Evolutionary conservation across 169 alveolate species (phyloP), one percentile per base, ranked within the genome.

Genomic region (Plasmodium blacklocki): DNA sequence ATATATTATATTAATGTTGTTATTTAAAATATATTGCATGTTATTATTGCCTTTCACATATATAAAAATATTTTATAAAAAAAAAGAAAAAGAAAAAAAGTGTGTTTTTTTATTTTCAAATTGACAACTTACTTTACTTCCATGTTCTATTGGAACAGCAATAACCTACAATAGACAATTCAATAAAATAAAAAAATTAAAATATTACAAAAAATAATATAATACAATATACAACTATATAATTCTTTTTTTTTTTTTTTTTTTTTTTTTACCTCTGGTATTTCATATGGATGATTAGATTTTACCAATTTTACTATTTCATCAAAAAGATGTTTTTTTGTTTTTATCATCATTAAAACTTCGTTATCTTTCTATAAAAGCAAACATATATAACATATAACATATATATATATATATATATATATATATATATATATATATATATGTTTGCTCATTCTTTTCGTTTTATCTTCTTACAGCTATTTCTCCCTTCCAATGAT

Each of bases 401-500:
- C 32, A 45, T 56, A 12, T 23, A 45, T 18, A 58, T 32, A 58
- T 7, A 56, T 8, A 62, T 62, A 23, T 62, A 23, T 60, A 60
- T 18, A 39, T 39, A n/a, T 18, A 39, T 15, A 32, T 14, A 43
- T 39, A 29, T n/a, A 43, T 67, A 32, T 8, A 47, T 39, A 64
- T 3, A 21, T 23, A 63, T 14, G 43, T 19, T 7, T 21, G 54
- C 32, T 73, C 56, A 18, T 56, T 21, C 58, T 14, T 58, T 15
- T 73, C 9, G 54, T 1, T 52, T 29, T 14, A 32, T 7, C 3
- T 62, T 23, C 19, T 12, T 83, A 83, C 91, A 19, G 80, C 83
- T 83, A 83, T 83, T 63, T 83, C 91, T n/a, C 91, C 91, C 19
- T 83, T 83, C 91, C 91, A 83, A 6, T 83, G 91, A 83, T 83